Percentiles rank a stretch among this genome's conserved stretches.
Conservation (phyloP, 176 grass and related monocot species). For the Cenchrus americanus region DNA sequence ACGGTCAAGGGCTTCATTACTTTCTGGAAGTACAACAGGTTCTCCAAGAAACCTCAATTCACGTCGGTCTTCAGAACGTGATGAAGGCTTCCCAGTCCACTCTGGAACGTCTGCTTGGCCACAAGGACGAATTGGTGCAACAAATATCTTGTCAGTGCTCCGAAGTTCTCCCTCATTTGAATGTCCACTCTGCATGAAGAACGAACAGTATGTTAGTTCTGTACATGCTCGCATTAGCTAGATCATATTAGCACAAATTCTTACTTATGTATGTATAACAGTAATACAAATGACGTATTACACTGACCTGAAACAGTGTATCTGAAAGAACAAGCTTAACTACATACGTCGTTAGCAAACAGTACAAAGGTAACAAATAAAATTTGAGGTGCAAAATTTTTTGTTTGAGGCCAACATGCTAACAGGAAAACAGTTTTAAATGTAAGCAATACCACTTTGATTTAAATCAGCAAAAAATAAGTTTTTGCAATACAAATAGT, state of each 20-base stretch:
- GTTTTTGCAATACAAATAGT: not conserved
- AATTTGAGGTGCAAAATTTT: not conserved
- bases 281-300: not conserved
- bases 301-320: not conserved
- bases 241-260: slow-evolving; percentile 11
- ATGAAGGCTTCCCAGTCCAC: slow-evolving; percentile 50
- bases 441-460: not conserved
- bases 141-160: not conserved
- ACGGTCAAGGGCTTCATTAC: slow-evolving; percentile 9
- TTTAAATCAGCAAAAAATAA: not conserved
- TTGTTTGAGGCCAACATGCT: not conserved
- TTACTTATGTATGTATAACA: not conserved
- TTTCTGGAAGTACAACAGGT: slow-evolving; percentile 38
- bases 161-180: slow-evolving; percentile 27
- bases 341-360: not conserved
- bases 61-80: slow-evolving; percentile 21
- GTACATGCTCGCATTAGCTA: not conserved
- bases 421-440: not conserved
- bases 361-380: not conserved
- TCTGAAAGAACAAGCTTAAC: not conserved
- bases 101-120: slow-evolving; percentile 54
- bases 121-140: not conserved
- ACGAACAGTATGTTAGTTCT: not conserved
- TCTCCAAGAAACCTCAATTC: slow-evolving; percentile 56
- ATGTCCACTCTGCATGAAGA: slow-evolving; percentile 45